Conservation (phyloP, 768 basidiomycete species). For the Psilocybe subaeruginosa region DNA sequence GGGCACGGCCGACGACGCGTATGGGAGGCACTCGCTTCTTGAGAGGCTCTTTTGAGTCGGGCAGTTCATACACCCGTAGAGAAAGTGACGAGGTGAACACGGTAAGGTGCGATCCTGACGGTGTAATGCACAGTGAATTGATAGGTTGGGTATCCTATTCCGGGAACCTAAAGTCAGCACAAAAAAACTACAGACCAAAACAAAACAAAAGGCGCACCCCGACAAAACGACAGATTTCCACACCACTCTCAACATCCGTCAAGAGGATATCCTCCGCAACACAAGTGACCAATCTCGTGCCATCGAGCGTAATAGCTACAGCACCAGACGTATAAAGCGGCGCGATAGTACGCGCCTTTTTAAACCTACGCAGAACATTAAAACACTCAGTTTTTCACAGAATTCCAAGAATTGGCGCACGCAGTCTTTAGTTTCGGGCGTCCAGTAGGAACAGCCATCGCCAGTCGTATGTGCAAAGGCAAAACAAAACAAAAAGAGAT, state of each 20-base stretch:
- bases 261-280: slow-evolving; percentile 85
- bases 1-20: slow-evolving; percentile 81
- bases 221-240: slow-evolving; percentile 77
- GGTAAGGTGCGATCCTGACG: slow-evolving; percentile 71
- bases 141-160: slow-evolving; percentile 82
- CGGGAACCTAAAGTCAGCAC: not conserved
- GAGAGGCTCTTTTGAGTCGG: slow-evolving; percentile 43
- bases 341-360: slow-evolving; percentile 69
- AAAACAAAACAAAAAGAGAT: not conserved
- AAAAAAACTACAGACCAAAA: slow-evolving; percentile 1
- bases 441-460: slow-evolving; percentile 36
- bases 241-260: slow-evolving; percentile 77
- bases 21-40: slow-evolving; percentile 63
- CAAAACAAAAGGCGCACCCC: slow-evolving; percentile 59
- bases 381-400: not conserved
- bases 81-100: slow-evolving; percentile 83
- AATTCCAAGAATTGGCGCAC: slow-evolving; percentile 33
- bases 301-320: slow-evolving; percentile 79
- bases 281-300: slow-evolving; percentile 80
- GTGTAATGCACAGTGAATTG: slow-evolving; percentile 82
- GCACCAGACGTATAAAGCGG: slow-evolving; percentile 92
- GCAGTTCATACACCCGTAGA: slow-evolving; percentile 84
- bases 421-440: slow-evolving; percentile 63
- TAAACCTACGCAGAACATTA: slow-evolving; percentile 55
- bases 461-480: not conserved